phyloP scores from a whole-genome alignment of 768 basidiomycete species.

The Xerocomellus intermedius region DNA sequence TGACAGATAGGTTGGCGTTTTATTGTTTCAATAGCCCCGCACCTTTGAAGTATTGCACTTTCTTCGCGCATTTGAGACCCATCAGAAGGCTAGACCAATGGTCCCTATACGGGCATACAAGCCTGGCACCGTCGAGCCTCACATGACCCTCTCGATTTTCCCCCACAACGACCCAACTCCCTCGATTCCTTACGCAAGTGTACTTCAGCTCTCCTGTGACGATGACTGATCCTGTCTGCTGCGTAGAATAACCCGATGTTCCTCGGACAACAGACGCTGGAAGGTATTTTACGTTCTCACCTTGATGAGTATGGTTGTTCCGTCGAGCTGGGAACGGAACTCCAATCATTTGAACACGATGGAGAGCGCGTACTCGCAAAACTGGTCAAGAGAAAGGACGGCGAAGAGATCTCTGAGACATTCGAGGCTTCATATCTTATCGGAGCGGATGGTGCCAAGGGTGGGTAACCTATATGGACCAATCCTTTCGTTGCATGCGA shows the following conservation, averaged over 20 bases:
- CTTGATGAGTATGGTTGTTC: constrained; percentile 23
- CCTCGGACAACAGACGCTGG: constrained; percentile 29
- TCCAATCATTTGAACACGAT: constrained; percentile 42
- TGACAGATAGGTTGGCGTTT: neutral
- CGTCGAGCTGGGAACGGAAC: constrained; percentile 46
- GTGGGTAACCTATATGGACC: constrained; percentile 8
- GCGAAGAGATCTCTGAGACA: constrained; percentile 26
- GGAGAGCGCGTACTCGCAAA: constrained; percentile 37
- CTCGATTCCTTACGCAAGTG: constrained; percentile 27
- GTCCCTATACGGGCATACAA: constrained; percentile 36
- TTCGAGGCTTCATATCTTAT: constrained; percentile 35
- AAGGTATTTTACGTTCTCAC: constrained; percentile 25
- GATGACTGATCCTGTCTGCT: neutral
- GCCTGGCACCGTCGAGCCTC: constrained; percentile 18
- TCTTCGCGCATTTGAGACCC: constrained; percentile 39
- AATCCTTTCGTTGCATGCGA: neutral
- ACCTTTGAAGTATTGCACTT: constrained; percentile 44
- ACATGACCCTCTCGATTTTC: constrained; percentile 3
- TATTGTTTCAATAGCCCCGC: constrained; percentile 21
- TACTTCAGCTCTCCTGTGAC: neutral
- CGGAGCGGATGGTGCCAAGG: constrained; percentile 42
- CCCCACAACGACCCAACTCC: constrained; percentile 21
- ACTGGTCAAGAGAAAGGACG: constrained; percentile 29
- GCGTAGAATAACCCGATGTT: constrained; percentile 10
- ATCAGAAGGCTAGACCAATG: constrained; percentile 29